Percentiles rank a stretch among this genome's conserved stretches.
Conservation (phyloP, 352 stramenopile genomes). For the Pythium coloratum region DNA sequence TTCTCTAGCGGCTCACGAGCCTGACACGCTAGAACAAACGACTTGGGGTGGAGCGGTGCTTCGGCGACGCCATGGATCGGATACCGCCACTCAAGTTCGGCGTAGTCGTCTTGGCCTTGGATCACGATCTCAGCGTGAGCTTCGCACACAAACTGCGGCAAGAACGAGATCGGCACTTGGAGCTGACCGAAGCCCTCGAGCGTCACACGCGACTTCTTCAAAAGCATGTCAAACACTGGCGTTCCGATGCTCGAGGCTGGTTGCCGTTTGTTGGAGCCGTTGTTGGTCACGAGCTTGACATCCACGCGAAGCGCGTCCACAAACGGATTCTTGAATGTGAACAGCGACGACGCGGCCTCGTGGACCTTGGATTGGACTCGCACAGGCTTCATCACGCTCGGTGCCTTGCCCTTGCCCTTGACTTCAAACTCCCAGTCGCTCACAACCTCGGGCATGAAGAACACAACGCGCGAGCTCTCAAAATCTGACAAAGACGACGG, state of each 20-base stretch:
- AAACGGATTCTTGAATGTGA: slow-evolving; percentile 94
- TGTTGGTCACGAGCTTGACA: slow-evolving; percentile 59
- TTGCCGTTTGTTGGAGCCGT: slow-evolving; percentile 1
- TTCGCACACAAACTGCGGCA: slow-evolving; percentile 72
- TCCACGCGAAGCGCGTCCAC: slow-evolving; percentile 75
- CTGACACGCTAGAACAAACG: slow-evolving; percentile 63
- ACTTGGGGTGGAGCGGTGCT: slow-evolving; percentile 57
- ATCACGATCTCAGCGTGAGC: slow-evolving; percentile 69
- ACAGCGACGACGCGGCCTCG: slow-evolving; percentile 81
- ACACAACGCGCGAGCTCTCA: slow-evolving; percentile 66
- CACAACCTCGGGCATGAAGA: slow-evolving; percentile 69
- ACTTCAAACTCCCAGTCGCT: slow-evolving; percentile 91
- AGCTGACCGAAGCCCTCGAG: slow-evolving; percentile 81
- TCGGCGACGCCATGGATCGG: slow-evolving; percentile 71
- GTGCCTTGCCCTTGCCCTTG: slow-evolving; percentile 69
- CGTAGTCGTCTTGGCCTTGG: slow-evolving; percentile 58
- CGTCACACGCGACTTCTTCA: slow-evolving; percentile 73
- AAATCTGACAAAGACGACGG: slow-evolving; percentile 87
- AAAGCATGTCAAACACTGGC: slow-evolving; percentile 68
- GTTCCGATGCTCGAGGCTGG: background rate
- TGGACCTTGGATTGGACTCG: slow-evolving; percentile 68
- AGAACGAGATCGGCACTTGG: slow-evolving; percentile 92
- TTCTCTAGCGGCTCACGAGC: slow-evolving; percentile 71
- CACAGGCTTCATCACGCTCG: slow-evolving; percentile 90
- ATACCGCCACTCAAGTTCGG: slow-evolving; percentile 77